Evolutionary conservation across 306 rosid genomes (phyloP), one percentile per base, ranked within the genome.

Genomic region (Dicorynia guianensis): DNA sequence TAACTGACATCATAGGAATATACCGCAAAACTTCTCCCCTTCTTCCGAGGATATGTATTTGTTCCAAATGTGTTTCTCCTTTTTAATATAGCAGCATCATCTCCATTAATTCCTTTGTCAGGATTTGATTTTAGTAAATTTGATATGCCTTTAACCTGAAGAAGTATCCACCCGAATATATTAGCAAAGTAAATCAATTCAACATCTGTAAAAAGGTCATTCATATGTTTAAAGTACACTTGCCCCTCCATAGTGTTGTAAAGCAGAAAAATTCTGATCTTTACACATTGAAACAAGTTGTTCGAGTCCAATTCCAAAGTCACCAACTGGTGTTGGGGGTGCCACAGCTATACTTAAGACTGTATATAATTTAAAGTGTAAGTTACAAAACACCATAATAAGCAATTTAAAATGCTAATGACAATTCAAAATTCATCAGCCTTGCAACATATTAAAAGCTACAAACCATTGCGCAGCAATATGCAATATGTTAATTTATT

Each of bases 11-110:
- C 62, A 44, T 25, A 50, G 39, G 50, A 53, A 70, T 73, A 76
- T 92, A 95, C 99, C 97, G 77, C 85, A 82, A 95, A 89, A 86
- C 91, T 95, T 69, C 96, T 82, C 62, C 97, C 97, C 61, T 95
- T 95, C 83, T 92, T 95, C 71, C 85, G 90, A 66, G 99, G 99
- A 85, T 92, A 95, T 20, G 97, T 95, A 80, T 95, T 95, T 62
- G 97, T 90, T 78, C 99, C 99, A 84, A 85, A 95, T 48, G 90
- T 84, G 76, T 74, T 83, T 85, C 79, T 92, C 76, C 99, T 76
- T 61, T 78, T 85, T 36, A 47, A 62, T 69, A 90, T 67, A 76
- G 90, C 97, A 17, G 39, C 65, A 46, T 90, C 97, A 76, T 85
- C 89, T 40, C 85, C 99, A 63, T 71, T 42, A 34, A 95, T 79